These are phyloP conservation scores for Scutellaria galericulata DNA, from an alignment of 257 asterid genomes.

Conservation along the genomic window DNA sequence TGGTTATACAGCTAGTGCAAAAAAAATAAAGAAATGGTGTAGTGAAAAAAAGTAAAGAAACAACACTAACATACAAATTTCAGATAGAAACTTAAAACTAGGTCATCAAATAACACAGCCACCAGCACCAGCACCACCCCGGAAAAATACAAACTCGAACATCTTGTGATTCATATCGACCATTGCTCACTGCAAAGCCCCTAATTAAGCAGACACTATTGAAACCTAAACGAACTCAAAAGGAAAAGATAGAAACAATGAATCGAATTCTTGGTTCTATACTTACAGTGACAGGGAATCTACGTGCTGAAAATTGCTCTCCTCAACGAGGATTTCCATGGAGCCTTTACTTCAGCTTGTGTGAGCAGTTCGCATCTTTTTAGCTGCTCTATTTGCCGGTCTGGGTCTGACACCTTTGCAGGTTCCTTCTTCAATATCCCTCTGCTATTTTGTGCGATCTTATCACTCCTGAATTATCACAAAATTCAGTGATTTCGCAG, in stretches of 20 bases:
- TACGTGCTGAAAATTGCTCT: constrained; percentile 93
- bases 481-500: background rate
- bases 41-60: background rate
- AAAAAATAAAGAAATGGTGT: background rate
- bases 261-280: background rate
- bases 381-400: constrained; percentile 91
- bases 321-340: constrained; percentile 94
- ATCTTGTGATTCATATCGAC: background rate
- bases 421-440: constrained; percentile 26
- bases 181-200: background rate
- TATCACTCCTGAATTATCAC: background rate
- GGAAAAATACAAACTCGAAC: background rate
- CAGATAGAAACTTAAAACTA: background rate
- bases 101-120: background rate
- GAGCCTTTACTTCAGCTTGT: constrained; percentile 84
- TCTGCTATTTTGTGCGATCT: background rate
- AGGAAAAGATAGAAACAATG: background rate
- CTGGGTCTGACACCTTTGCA: constrained; percentile 84
- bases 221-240: background rate
- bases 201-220: background rate
- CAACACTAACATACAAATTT: too few relatives aligned
- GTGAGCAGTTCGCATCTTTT: constrained; percentile 88
- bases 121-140: background rate
- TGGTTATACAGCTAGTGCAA: background rate
- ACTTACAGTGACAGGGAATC: constrained; percentile 85